Conservation (phyloP, 495 filamentous ascomycete species). For the Penicillium chermesinum region DNA sequence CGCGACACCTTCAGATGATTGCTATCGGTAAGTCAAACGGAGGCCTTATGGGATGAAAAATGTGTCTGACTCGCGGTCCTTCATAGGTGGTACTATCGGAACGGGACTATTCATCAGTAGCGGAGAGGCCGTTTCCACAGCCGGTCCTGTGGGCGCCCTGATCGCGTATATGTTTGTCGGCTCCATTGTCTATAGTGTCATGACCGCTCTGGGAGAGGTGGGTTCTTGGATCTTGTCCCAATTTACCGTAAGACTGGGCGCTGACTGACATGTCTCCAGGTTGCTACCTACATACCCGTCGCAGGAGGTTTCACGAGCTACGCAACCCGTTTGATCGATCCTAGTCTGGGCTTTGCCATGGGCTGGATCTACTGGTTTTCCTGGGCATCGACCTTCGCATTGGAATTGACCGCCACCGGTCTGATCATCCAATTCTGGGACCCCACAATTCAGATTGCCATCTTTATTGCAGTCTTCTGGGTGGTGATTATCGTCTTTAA, state of each 20-base stretch:
- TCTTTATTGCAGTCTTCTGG: constrained; percentile 75
- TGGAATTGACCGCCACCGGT: constrained; percentile 71
- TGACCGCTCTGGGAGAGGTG: constrained; percentile 53
- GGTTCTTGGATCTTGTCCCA: not conserved
- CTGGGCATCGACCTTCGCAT: constrained; percentile 60
- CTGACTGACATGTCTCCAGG: constrained; percentile 16
- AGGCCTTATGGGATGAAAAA: constrained; percentile 7
- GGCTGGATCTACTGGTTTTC: constrained; percentile 74
- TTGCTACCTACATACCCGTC: constrained; percentile 73
- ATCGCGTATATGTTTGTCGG: constrained; percentile 64
- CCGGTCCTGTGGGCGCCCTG: constrained; percentile 64
- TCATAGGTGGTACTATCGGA: constrained; percentile 70
- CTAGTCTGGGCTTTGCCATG: constrained; percentile 71
- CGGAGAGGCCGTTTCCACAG: constrained; percentile 58
- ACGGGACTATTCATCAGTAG: constrained; percentile 77
- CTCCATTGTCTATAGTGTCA: constrained; percentile 55
- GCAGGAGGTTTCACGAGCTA: constrained; percentile 73
- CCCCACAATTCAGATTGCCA: constrained; percentile 52
- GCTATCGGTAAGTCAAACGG: constrained; percentile 52
- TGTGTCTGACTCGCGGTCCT: constrained; percentile 47
- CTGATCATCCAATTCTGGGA: constrained; percentile 76
- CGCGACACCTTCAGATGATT: constrained; percentile 69
- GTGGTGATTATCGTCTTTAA: constrained; percentile 63
- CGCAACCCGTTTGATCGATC: constrained; percentile 66
- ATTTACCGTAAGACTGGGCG: not conserved